These are phyloP conservation scores for Salix viminalis DNA, from an alignment of 345 rosid genomes.

Conservation along the genomic window DNA sequence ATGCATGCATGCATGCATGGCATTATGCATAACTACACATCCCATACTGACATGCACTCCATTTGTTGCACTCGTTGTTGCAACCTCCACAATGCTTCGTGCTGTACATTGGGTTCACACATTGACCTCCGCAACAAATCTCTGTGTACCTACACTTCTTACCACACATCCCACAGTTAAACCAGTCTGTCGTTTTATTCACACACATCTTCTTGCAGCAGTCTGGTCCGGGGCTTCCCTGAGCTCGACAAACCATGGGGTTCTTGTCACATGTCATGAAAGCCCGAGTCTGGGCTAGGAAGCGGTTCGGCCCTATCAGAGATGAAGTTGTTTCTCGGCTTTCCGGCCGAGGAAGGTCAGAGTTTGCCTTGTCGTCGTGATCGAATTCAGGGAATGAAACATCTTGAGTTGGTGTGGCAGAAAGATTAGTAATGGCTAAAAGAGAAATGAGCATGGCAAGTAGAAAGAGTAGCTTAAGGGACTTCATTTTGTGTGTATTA, in stretches of 20 bases:
- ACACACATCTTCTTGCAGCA: constrained; percentile 63
- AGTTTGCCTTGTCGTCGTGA: background rate
- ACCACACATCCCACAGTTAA: constrained; percentile 57
- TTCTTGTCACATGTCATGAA: constrained; percentile 38
- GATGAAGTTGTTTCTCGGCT: background rate
- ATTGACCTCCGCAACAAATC: constrained; percentile 51
- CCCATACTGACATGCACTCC: constrained; percentile 43
- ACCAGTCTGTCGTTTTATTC: constrained; percentile 29
- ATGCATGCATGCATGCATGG: background rate
- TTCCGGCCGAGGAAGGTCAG: background rate
- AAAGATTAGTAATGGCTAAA: no score
- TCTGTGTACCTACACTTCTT: constrained; percentile 44
- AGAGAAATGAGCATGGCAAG: no score
- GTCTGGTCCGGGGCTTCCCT: constrained; percentile 49
- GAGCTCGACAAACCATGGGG: constrained; percentile 43
- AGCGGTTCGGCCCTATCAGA: constrained; percentile 14
- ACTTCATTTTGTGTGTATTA: no score
- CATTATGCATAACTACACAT: constrained; percentile 56
- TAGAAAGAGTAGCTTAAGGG: no score
- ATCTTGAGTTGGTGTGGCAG: no score
- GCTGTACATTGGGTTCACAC: constrained; percentile 53
- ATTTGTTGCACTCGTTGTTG: constrained; percentile 52
- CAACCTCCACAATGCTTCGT: constrained; percentile 59
- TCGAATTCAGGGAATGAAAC: background rate
- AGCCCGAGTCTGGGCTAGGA: constrained; percentile 15